Evolutionary conservation across 192 early-diverging fungal species (phyloP).

Genomic region (Phlyctochytrium planicorne): DNA sequence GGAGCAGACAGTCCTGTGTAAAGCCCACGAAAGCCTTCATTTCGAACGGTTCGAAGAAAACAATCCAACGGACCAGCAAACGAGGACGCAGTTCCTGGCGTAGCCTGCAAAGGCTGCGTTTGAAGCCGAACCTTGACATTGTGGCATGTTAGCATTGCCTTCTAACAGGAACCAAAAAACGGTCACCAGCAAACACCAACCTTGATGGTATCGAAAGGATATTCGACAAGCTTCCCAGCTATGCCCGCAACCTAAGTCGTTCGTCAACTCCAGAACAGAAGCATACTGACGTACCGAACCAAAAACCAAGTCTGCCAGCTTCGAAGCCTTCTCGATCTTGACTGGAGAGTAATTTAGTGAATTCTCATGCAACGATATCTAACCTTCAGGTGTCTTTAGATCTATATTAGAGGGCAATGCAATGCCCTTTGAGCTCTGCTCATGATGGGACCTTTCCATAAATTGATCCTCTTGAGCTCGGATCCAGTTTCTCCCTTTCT

Average conservation of each 20-base stretch:
- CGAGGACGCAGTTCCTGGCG: slow-evolving; percentile 36
- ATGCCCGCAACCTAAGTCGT: slow-evolving; percentile 74
- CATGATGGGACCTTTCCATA: not conserved
- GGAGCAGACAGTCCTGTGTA: slow-evolving; percentile 93
- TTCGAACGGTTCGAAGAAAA: slow-evolving; percentile 65
- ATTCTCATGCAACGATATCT: not conserved
- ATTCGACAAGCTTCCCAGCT: slow-evolving; percentile 84
- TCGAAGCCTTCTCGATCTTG: not conserved
- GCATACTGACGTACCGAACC: not conserved
- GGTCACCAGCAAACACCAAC: slow-evolving; percentile 1
- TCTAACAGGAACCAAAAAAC: slow-evolving; percentile 37
- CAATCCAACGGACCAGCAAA: slow-evolving; percentile 85
- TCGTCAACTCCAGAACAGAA: not conserved
- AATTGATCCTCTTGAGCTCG: too few species aligned
- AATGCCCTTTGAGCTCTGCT: not conserved
- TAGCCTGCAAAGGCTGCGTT: slow-evolving; percentile 61
- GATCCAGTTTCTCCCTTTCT: too few species aligned
- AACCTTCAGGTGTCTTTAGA: not conserved
- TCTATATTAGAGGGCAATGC: not conserved
- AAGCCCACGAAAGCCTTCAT: slow-evolving; percentile 81
- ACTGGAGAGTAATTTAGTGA: not conserved
- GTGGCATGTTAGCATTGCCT: slow-evolving; percentile 65
- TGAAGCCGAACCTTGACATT: slow-evolving; percentile 83
- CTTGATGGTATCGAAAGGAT: slow-evolving; percentile 89
- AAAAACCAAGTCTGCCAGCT: not conserved